Evolutionary conservation across 768 basidiomycete species (phyloP).

Genomic region (Rhizopogon vinicolor): DNA sequence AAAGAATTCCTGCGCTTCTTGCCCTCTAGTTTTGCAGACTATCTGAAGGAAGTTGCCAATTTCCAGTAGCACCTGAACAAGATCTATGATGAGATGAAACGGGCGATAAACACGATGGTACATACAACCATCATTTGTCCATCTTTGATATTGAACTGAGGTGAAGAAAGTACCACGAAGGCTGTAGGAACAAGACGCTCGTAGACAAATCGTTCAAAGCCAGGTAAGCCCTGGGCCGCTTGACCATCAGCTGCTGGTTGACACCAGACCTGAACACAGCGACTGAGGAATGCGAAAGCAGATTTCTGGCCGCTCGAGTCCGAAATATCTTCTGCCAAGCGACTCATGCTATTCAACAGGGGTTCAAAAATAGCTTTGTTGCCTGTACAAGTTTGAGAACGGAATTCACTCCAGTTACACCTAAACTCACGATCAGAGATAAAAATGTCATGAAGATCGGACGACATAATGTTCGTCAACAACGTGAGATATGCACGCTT

Average conservation of each 20-base stretch:
- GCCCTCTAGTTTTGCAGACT: constrained; percentile 69
- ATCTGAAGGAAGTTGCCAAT: constrained; percentile 82
- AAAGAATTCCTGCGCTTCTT: constrained; percentile 82
- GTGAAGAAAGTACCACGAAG: constrained; percentile 75
- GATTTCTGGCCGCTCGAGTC: constrained; percentile 76
- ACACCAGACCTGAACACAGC: constrained; percentile 66
- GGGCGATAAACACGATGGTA: neutral
- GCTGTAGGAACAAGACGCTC: constrained; percentile 77
- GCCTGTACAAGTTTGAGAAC: constrained; percentile 30
- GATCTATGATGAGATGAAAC: neutral
- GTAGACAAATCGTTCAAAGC: constrained; percentile 91
- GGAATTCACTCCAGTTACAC: constrained; percentile 19
- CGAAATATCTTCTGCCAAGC: constrained; percentile 67
- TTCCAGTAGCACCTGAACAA: constrained; percentile 76
- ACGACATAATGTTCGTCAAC: constrained; percentile 73
- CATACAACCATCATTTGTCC: constrained; percentile 76
- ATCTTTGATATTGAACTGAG: constrained; percentile 84
- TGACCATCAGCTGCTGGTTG: constrained; percentile 35
- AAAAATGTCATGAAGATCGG: constrained; percentile 81
- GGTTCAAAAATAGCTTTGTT: constrained; percentile 66
- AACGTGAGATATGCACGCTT: constrained; percentile 86
- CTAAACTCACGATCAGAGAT: constrained; percentile 68
- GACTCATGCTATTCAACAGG: constrained; percentile 70
- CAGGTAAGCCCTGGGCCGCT: constrained; percentile 56
- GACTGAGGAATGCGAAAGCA: constrained; percentile 75